Conservation (phyloP, 2,329 filamentous ascomycete genomes). For the Elsinoe necatrix region DNA sequence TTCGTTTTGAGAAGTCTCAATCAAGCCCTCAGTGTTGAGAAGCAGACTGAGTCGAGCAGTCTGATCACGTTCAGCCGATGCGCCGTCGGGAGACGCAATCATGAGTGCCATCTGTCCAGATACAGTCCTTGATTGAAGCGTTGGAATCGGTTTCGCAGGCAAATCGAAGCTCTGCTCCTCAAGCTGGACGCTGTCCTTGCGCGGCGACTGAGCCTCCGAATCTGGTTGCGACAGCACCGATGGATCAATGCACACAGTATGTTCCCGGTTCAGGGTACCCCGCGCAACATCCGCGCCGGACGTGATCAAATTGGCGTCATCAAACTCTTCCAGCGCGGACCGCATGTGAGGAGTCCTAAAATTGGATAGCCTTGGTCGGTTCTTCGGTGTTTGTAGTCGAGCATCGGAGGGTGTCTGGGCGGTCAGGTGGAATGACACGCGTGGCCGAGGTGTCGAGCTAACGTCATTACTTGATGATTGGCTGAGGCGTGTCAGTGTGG, state of each 20-base stretch:
- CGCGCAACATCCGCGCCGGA: background rate
- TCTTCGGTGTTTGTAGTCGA: background rate
- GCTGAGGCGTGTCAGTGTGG: background rate
- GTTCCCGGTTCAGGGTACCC: background rate
- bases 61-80: background rate
- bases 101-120: conserved; percentile 3
- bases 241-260: conserved; percentile 15
- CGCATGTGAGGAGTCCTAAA: conserved; percentile 19
- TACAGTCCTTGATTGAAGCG: background rate
- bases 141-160: background rate
- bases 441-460: background rate
- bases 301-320: conserved; percentile 5
- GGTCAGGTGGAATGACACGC: background rate
- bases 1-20: background rate
- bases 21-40: conserved; percentile 10
- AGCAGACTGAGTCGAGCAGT: conserved; percentile 12
- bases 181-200: conserved; percentile 9
- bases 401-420: background rate
- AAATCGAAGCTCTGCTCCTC: background rate
- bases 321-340: conserved; percentile 14
- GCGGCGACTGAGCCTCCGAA: background rate
- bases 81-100: background rate
- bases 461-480: background rate
- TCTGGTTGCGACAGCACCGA: background rate
- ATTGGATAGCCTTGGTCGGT: background rate